These are phyloP conservation scores for Rhizopogon sp. DNA, from an alignment of 768 basidiomycete species.

Conservation along the genomic window DNA sequence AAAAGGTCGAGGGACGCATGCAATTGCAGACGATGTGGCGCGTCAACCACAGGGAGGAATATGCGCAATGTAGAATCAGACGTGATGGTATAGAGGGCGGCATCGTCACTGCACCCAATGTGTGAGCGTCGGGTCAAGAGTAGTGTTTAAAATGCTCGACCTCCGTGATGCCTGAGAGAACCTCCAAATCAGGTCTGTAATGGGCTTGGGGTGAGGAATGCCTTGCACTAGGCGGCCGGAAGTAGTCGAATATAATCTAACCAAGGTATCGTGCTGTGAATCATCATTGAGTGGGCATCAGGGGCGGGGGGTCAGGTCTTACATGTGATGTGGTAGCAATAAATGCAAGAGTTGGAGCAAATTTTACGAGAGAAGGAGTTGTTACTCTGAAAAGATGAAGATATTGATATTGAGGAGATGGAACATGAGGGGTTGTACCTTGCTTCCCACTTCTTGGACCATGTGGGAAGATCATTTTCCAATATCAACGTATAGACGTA, in stretches of 20 bases:
- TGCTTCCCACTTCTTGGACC: slow-evolving; percentile 75
- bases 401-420: slow-evolving; percentile 5
- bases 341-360: slow-evolving; percentile 74
- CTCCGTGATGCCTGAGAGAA: slow-evolving; percentile 62
- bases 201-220: slow-evolving; percentile 69
- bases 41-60: slow-evolving; percentile 84
- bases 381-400: slow-evolving; percentile 35
- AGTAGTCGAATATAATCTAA: slow-evolving; percentile 69
- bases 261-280: slow-evolving; percentile 47
- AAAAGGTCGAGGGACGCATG: slow-evolving; percentile 73
- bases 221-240: slow-evolving; percentile 63
- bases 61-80: slow-evolving; percentile 79
- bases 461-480: slow-evolving; percentile 79
- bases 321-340: slow-evolving; percentile 64
- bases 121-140: slow-evolving; percentile 1
- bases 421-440: slow-evolving; percentile 36
- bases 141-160: slow-evolving; percentile 30
- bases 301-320: slow-evolving; percentile 15
- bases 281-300: slow-evolving; percentile 4
- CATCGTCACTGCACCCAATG: slow-evolving; percentile 51
- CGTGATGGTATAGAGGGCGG: slow-evolving; percentile 80
- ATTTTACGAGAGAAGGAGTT: slow-evolving; percentile 48
- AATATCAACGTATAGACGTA: slow-evolving; percentile 74
- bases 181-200: slow-evolving; percentile 70
- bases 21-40: slow-evolving; percentile 78